A percentile compares a stretch with the other conserved stretches of the same genome.
These are phyloP conservation scores for Epichloe scottii DNA, from an alignment of 2,329 filamentous ascomycete species.

Conservation along the genomic window DNA sequence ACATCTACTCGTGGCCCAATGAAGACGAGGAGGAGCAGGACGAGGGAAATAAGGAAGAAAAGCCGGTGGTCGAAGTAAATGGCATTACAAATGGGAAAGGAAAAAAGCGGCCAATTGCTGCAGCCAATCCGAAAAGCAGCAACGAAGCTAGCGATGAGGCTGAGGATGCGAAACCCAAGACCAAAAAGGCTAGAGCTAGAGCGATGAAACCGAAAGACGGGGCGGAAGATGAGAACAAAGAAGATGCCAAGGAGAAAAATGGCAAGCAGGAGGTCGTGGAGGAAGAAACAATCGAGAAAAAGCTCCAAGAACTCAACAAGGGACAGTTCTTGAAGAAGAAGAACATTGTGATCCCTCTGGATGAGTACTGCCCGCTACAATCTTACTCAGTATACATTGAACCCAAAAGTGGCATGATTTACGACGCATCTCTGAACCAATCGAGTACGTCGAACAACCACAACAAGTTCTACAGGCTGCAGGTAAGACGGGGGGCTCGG, in stretches of 20 bases:
- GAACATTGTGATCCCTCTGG: conserved; percentile 35
- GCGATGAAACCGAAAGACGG: conserved; percentile 15
- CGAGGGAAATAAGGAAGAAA: conserved; percentile 4
- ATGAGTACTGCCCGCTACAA: conserved; percentile 28
- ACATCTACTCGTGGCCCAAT: conserved; percentile 15
- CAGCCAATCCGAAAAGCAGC: conserved; percentile 9
- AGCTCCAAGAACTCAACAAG: conserved; percentile 21
- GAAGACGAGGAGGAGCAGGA: background rate
- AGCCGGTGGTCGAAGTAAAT: conserved; percentile 4
- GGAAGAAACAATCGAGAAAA: conserved; percentile 21
- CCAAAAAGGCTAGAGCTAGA: conserved; percentile 18
- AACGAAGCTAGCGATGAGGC: conserved; percentile 12
- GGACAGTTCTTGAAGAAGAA: conserved; percentile 35
- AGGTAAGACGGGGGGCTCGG: conserved; percentile 30
- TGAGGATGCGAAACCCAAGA: conserved; percentile 10
- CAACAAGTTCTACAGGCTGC: conserved; percentile 73
- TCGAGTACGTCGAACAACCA: conserved; percentile 60
- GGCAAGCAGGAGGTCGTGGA: conserved; percentile 16
- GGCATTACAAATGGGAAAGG: conserved; percentile 13
- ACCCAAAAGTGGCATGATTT: conserved; percentile 48
- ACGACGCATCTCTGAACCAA: conserved; percentile 69
- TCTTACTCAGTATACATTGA: conserved; percentile 52
- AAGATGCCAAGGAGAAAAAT: conserved; percentile 17
- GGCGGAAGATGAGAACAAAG: conserved; percentile 28
- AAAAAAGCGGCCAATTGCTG: conserved; percentile 17